Conservation (phyloP, 257 asterid species). For the Gentiana dahurica region DNA sequence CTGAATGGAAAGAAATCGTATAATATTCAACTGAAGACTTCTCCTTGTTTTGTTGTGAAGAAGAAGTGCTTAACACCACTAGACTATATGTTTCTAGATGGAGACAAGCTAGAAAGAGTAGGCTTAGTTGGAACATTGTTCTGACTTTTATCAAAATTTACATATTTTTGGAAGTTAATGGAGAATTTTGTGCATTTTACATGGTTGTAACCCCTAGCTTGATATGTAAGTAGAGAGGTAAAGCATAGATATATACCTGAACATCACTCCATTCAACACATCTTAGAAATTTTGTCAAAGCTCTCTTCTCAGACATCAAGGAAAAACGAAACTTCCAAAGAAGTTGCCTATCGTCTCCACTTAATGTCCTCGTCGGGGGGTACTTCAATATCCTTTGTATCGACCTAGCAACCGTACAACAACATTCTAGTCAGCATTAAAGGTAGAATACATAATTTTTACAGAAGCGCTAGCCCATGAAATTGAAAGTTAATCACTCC, state of each 20-base stretch:
- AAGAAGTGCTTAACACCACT: not conserved
- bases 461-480: too few relatives aligned
- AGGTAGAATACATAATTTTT: not conserved
- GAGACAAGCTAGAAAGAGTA: too few relatives aligned
- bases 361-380: conserved; percentile 94
- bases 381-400: conserved; percentile 84
- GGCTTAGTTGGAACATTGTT: too few relatives aligned
- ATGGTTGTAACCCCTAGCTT: too few relatives aligned
- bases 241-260: conserved; percentile 44
- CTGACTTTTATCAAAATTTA: too few relatives aligned
- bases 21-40: too few relatives aligned
- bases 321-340: conserved; percentile 98
- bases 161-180: too few relatives aligned
- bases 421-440: conserved; percentile 15
- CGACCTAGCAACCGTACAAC: conserved; percentile 46
- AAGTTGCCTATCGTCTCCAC: conserved; percentile 95
- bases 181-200: too few relatives aligned
- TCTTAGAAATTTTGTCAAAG: conserved; percentile 81
- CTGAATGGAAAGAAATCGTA: too few relatives aligned
- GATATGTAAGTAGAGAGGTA: not conserved
- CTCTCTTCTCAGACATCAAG: conserved; percentile 92
- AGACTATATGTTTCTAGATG: too few relatives aligned
- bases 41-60: too few relatives aligned
- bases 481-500: not conserved
- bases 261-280: conserved; percentile 99